Evolutionary conservation across 2,329 filamentous ascomycete species (phyloP).

Genomic region (Claviceps capensis): DNA sequence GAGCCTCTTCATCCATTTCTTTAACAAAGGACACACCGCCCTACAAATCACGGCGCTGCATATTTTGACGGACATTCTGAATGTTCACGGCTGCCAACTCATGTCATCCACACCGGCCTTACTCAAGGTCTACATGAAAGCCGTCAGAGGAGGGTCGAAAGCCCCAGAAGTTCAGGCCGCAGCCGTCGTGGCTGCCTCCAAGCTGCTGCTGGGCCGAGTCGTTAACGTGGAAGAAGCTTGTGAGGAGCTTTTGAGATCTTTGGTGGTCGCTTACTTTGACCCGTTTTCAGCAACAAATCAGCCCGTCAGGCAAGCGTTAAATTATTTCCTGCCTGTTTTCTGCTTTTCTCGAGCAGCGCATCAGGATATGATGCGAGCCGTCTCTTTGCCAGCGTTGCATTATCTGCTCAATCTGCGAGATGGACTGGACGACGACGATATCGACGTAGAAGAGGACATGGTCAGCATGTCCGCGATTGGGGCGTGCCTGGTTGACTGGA

Average conservation of each 20-base stretch:
- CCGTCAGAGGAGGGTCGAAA: conserved; percentile 58
- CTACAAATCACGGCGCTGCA: conserved; percentile 84
- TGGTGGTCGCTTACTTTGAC: conserved; percentile 81
- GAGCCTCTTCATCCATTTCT: conserved; percentile 88
- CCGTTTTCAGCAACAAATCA: conserved; percentile 70
- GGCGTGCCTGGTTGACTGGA: conserved; percentile 84
- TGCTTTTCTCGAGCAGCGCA: conserved; percentile 76
- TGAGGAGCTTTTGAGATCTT: conserved; percentile 66
- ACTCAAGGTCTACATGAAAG: conserved; percentile 74
- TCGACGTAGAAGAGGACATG: conserved; percentile 64
- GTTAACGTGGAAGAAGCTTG: conserved; percentile 56
- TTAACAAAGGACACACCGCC: conserved; percentile 78
- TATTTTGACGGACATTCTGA: conserved; percentile 84
- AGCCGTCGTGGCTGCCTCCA: conserved; percentile 69
- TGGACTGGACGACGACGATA: conserved; percentile 59
- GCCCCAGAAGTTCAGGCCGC: conserved; percentile 65
- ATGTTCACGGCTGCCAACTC: conserved; percentile 73
- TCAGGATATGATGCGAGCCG: conserved; percentile 63
- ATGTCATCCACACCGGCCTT: conserved; percentile 54
- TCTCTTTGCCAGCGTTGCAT: conserved; percentile 63
- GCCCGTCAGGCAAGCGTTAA: conserved; percentile 70
- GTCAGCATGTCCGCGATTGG: conserved; percentile 66
- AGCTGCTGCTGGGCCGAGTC: conserved; percentile 69
- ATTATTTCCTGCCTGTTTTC: conserved; percentile 91
- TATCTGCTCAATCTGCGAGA: conserved; percentile 61